Base-by-base conservation (phyloP, 225 moss, liverwort and hornwort species). In the Marchantia paleacea region DNA sequence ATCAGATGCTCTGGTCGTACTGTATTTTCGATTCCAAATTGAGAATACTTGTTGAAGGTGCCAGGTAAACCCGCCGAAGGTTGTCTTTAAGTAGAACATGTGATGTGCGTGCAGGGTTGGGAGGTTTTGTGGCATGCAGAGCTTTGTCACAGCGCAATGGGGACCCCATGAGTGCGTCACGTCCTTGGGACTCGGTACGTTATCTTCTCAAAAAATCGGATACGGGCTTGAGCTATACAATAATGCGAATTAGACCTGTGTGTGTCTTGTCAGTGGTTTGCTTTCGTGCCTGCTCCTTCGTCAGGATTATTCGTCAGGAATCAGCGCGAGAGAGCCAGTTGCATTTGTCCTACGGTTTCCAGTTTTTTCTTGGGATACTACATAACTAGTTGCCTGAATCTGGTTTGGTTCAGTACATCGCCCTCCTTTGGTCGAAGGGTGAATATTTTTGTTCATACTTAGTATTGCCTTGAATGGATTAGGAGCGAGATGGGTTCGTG, bases 111-210 rank as follows among this genome's bases (percentile, higher is more conserved):
- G 82, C 69, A 94, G 96, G 96, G 15, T 88, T 96, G 81, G 96
- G 96, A 89, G 96, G 96, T 75, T 96, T 96, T 82, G 94, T 96
- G 72, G 96, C 96, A 31, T 96, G 96, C 80, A 91, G 89, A 84
- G 96, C 94, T 58, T 70, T 96, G 82, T 96, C 96, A 22, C 91
- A 94, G 87, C 87, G 92, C 72, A 96, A 96, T 81, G 86, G 85
- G 76, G 90, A 92, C 85, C 96, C 96, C 50, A 78, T 83, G 58
- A 92, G 87, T 79, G 96, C 96, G 75, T 96, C 96, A 51, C 91
- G 96, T 53, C 96, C 96, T 26, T 96, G 96, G 96, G 96, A 96
- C 72, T 81, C 85, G 91, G 96, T 96, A 85, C 55, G 79, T 78
- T 14, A 54, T 30, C 18, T 73, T 13, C 24, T 30, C 26, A 3